These are phyloP conservation scores for Lenwebbia sp. DNA, from an alignment of 345 rosid species.

Conservation along the genomic window DNA sequence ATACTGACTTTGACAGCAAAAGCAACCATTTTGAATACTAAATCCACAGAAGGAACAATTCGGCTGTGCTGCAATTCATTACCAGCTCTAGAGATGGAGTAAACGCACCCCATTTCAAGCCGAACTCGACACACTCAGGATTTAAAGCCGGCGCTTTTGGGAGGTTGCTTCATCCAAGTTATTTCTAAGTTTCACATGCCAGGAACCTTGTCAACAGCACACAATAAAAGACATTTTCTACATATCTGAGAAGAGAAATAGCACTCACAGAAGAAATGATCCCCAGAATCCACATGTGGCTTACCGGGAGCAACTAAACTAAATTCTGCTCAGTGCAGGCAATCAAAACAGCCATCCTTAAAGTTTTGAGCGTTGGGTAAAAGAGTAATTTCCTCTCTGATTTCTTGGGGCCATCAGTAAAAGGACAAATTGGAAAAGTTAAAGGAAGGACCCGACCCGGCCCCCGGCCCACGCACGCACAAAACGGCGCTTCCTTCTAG, in stretches of 20 bases:
- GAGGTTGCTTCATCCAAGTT: not conserved
- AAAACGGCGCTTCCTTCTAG: too few species aligned
- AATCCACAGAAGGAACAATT: not conserved
- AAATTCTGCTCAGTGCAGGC: not conserved
- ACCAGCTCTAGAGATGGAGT: not conserved
- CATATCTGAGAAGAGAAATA: not conserved
- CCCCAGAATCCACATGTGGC: not conserved
- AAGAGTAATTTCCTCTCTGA: too few species aligned
- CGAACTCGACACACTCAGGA: not conserved
- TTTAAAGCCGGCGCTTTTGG: not conserved
- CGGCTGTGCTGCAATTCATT: not conserved
- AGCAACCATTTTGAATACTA: not conserved
- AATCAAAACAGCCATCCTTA: not conserved
- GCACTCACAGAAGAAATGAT: not conserved
- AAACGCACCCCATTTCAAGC: not conserved
- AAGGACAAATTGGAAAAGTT: too few species aligned
- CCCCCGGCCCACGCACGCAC: too few species aligned
- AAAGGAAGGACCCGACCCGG: too few species aligned
- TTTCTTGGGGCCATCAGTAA: too few species aligned
- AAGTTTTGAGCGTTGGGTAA: too few species aligned
- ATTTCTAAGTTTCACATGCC: not conserved
- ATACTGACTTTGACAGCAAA: not conserved
- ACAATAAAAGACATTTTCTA: not conserved
- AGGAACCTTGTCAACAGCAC: not conserved
- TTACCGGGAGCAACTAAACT: not conserved